Percentiles rank a stretch among this genome's conserved stretches.
phyloP scores from a whole-genome alignment of 2,329 filamentous ascomycete species.

The Aotearoamyces nothofagi region DNA sequence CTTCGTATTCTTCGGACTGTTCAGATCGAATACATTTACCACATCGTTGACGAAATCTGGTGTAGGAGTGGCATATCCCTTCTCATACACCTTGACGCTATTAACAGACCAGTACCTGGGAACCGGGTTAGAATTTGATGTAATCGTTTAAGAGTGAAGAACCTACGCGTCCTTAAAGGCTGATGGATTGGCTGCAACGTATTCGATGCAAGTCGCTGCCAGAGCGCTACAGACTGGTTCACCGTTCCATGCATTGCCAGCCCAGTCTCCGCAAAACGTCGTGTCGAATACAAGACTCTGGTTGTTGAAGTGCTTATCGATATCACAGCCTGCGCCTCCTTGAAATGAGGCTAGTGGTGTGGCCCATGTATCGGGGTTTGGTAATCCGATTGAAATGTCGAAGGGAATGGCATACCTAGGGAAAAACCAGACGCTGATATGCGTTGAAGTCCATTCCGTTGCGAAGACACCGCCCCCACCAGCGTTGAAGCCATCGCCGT shows the following conservation, averaged over 20 bases:
- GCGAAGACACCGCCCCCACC: constrained; percentile 28
- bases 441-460: constrained; percentile 37
- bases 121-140: background rate
- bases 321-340: constrained; percentile 46
- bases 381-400: constrained; percentile 38
- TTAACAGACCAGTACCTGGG: constrained; percentile 56
- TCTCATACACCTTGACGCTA: constrained; percentile 47
- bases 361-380: constrained; percentile 54
- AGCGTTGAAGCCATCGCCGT: constrained; percentile 31
- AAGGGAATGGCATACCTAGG: constrained; percentile 58
- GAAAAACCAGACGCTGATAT: constrained; percentile 35
- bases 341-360: constrained; percentile 45
- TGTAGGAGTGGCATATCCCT: constrained; percentile 1
- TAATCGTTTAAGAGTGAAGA: background rate
- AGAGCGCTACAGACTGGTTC: constrained; percentile 41
- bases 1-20: too few species aligned
- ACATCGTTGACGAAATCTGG: too few species aligned
- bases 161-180: constrained; percentile 51
- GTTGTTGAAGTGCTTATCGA: constrained; percentile 50
- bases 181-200: constrained; percentile 51
- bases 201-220: constrained; percentile 48
- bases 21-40: too few species aligned
- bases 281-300: constrained; percentile 70
- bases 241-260: constrained; percentile 50
- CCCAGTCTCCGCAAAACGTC: constrained; percentile 79